Evolutionary conservation across 331 rosid species (phyloP).

Genomic region (Malus hybrid): DNA sequence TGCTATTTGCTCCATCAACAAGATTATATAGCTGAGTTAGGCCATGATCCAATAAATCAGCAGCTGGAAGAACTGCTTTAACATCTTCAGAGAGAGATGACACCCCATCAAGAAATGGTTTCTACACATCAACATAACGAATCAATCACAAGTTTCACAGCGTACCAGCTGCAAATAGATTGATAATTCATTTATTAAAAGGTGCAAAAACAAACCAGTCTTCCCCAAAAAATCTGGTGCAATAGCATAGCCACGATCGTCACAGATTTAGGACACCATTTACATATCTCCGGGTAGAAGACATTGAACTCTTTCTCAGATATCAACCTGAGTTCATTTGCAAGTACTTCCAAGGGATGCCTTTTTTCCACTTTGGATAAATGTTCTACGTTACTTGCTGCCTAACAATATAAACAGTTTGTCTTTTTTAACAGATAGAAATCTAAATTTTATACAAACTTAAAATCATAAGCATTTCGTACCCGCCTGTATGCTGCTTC

Average conservation of each 20-base stretch:
- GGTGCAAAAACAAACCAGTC: constrained; percentile 34
- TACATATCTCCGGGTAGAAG: constrained; percentile 32
- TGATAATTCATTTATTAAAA: background rate
- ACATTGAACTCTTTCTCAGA: constrained; percentile 42
- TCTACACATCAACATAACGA: constrained; percentile 21
- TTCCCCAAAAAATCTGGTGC: constrained; percentile 41
- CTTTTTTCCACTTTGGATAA: constrained; percentile 29
- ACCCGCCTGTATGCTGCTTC: constrained; percentile 40
- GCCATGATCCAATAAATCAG: constrained; percentile 37
- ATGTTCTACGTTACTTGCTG: constrained; percentile 26
- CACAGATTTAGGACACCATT: constrained; percentile 43
- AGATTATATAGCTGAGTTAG: constrained; percentile 32
- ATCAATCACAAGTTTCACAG: background rate
- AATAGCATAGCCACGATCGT: constrained; percentile 25
- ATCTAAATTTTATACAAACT: background rate
- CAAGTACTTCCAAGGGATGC: constrained; percentile 48
- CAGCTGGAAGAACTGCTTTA: constrained; percentile 42
- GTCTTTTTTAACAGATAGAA: background rate
- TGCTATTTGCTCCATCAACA: constrained; percentile 27
- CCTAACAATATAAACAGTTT: constrained; percentile 22
- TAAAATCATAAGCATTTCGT: constrained; percentile 1
- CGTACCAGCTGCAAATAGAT: background rate
- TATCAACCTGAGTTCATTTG: constrained; percentile 41
- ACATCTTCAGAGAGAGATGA: constrained; percentile 47
- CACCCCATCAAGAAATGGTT: constrained; percentile 37